Percentiles rank a stretch among this genome's conserved stretches.
phyloP scores from a whole-genome alignment of 192 early-diverging fungal genomes.

The Coemansia sp. region DNA sequence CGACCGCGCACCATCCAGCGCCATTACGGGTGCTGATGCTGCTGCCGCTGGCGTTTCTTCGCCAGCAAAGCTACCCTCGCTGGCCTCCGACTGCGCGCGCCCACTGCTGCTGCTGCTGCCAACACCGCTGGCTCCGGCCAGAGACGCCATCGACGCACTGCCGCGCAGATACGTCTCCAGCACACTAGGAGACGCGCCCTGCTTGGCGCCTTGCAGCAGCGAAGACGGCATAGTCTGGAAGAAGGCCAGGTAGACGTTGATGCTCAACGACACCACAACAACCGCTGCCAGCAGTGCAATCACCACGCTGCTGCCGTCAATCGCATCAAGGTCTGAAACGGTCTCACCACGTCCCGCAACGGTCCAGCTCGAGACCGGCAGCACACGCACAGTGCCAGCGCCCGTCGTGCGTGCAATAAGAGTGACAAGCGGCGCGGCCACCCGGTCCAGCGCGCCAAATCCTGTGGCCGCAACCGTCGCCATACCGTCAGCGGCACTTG shows the following conservation, averaged over 20 bases:
- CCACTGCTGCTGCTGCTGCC: not conserved
- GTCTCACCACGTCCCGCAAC: constrained; percentile 4
- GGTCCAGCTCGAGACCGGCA: constrained; percentile 35
- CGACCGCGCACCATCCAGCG: not conserved
- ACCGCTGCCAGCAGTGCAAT: constrained; percentile 42
- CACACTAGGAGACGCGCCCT: not conserved
- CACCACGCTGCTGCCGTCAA: constrained; percentile 42
- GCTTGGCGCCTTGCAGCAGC: constrained; percentile 2
- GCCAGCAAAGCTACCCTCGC: constrained; percentile 25
- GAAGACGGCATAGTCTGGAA: constrained; percentile 9
- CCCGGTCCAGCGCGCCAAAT: constrained; percentile 37
- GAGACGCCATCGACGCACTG: constrained; percentile 6
- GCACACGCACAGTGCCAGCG: constrained; percentile 22
- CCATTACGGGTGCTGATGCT: no score
- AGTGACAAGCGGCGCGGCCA: constrained; percentile 36
- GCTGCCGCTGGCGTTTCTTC: no score
- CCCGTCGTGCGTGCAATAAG: constrained; percentile 16
- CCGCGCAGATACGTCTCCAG: constrained; percentile 28
- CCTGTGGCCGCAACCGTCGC: constrained; percentile 35
- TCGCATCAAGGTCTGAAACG: not conserved
- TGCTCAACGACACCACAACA: constrained; percentile 41
- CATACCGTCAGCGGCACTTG: not conserved
- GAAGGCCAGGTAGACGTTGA: constrained; percentile 48
- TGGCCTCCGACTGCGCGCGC: not conserved
- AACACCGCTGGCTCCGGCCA: not conserved